Evolutionary conservation across 352 stramenopile species (phyloP), one percentile per base, ranked within the genome.

Genomic region (Phytopythium vexans): DNA sequence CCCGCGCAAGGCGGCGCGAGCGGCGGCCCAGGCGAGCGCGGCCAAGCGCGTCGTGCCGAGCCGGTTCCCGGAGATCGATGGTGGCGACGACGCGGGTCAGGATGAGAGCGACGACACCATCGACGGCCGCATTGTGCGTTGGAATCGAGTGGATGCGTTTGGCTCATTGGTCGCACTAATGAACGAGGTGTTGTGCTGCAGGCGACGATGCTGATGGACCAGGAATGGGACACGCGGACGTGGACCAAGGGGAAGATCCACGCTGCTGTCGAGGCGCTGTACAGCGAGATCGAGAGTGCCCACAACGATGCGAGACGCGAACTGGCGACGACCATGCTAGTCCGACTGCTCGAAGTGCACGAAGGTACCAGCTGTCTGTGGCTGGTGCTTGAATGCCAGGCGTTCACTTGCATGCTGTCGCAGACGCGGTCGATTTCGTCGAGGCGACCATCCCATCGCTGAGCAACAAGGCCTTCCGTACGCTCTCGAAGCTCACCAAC

Each of bases 191-290:
- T 42, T 50, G 11, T 50, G n/a, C 31, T 53, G 0, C 52, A 93
- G 83, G 69, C 82, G 41, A 80, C 58, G 8, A 89, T 93, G 73
- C 61, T 89, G 4, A 76, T 91, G 72, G 81, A 88, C 21, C 74
- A 91, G 49, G 80, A 93, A 74, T 93, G 83, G 80, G 80, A 91
- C 56, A 91, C 80, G 0, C 74, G 72, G 8, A 59, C 54, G 14
- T 93, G 80, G 80, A 91, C 87, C 36, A 49, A 36, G 1, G 59
- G 62, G 14, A 91, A 89, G 44, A 62, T 93, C 15, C 64, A 77
- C 31, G 62, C 72, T 7, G 82, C 77, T 0, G 67, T 91, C 15
- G 68, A 89, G 31, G 82, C 74, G 42, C 54, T 93, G 50, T 93
- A 89, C 59, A 62, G 72, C 38, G 66, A 91, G 39, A 73, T 89